Base-by-base conservation (phyloP, 2,329 filamentous ascomycete genomes). In the Davidsoniella neocaledoniae region DNA sequence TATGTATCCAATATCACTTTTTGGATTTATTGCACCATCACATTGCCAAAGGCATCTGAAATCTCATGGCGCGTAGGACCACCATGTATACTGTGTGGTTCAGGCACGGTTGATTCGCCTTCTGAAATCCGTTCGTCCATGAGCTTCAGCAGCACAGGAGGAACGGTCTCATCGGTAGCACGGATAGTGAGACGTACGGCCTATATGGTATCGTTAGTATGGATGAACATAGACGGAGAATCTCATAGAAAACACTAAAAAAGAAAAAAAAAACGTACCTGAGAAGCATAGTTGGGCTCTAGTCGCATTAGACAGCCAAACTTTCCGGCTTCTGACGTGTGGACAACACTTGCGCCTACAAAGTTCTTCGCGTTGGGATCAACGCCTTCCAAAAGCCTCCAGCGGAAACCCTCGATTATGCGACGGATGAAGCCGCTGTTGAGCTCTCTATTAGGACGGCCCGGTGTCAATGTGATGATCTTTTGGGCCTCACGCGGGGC, bases 161-260 rank as follows among this genome's bases (percentile, higher is more conserved):
- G 87, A 0, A 98, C 86, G 29, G 72, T 76, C 60, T 96, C 91
- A 59, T 96, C 90, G 1, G 91, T 98, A 5, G 90, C 91, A 55
- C 91, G 77, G 58, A 98, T 82, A 0, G 91, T 98, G 54, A 96
- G 72, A 48, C 91, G 88, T 59, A 93, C 84, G 86, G 95, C 95
- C 91, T 95, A 57, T 6, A 54, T 3, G n/a, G 25, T 33, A 25
- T 57, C 56, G 33, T 60, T 55, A 64, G 57, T 49, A 7, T 41
- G 17, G 6, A n/a, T 39, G 14, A 12, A 48, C 37, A 48, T 6
- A 36, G n/a, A 48, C 4, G 29, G 10, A 46, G 12, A 40, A 17
- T 17, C 5, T 23, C 29, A 52, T 16, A 12, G 45, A 43, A 10
- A 36, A 25, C 12, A 37, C 21, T 8, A 10, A 4, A 33, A 38